phyloP scores from a whole-genome alignment of 345 rosid genomes.

The Kernera saxatilis region DNA sequence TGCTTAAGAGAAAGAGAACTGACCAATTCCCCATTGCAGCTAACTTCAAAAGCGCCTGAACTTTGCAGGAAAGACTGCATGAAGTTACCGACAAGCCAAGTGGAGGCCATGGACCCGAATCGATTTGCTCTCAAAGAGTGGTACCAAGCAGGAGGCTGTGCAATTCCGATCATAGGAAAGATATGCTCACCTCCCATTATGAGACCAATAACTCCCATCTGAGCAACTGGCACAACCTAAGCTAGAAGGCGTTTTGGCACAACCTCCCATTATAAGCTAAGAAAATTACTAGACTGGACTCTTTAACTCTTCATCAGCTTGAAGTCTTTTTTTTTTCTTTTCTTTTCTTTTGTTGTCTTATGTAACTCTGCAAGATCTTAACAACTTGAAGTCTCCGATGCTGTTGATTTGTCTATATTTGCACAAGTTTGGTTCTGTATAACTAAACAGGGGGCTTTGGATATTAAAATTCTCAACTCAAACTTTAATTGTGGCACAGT shows the following conservation, averaged over 20 bases:
- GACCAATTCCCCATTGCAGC: constrained; percentile 56
- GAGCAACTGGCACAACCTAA: constrained; percentile 55
- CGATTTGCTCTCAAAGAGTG: constrained; percentile 55
- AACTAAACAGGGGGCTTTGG: no score
- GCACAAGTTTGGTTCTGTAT: no score
- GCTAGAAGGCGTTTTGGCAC: constrained; percentile 49
- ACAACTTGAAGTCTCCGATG: no score
- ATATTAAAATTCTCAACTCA: no score
- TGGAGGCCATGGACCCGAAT: constrained; percentile 66
- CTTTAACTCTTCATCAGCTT: no score
- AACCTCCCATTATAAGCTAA: no score
- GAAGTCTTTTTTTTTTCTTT: no score
- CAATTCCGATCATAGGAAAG: constrained; percentile 58
- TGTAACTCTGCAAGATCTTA: no score
- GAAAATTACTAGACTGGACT: no score
- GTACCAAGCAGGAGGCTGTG: constrained; percentile 58
- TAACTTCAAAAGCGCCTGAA: constrained; percentile 79
- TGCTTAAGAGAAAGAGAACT: constrained; percentile 6
- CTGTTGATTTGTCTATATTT: no score
- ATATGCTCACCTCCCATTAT: constrained; percentile 62
- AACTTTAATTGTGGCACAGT: no score
- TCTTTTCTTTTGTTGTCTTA: no score
- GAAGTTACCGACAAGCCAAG: constrained; percentile 75
- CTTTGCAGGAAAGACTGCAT: constrained; percentile 64
- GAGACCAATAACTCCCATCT: constrained; percentile 54